Percentiles rank a stretch among this genome's conserved stretches.
Conservation (phyloP, 306 rosid species). For the Dalbergia cultrata region DNA sequence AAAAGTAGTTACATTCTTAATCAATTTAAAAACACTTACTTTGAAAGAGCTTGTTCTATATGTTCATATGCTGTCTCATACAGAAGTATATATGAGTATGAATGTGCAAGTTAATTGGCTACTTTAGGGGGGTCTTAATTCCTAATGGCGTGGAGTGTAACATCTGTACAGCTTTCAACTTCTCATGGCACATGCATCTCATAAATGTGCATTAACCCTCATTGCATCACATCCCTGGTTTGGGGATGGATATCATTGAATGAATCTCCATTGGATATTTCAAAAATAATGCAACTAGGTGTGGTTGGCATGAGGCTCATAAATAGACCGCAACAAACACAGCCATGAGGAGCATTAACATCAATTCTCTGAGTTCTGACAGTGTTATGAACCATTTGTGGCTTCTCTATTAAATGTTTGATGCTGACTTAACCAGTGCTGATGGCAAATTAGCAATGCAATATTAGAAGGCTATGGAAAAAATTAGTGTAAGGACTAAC, state of each 20-base stretch:
- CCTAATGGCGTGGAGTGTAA: conserved; percentile 34
- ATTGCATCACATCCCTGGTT: conserved; percentile 30
- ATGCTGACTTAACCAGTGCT: conserved; percentile 21
- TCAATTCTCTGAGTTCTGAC: conserved; percentile 45
- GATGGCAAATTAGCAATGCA: conserved; percentile 32
- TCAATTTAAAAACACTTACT: too few species aligned
- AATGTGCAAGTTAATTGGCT: conserved; percentile 16
- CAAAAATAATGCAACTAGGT: conserved; percentile 31
- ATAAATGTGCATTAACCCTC: conserved; percentile 59
- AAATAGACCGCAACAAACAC: conserved; percentile 19
- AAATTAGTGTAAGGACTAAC: background rate
- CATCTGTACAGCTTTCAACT: conserved; percentile 56
- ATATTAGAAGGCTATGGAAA: conserved; percentile 10
- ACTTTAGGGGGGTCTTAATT: conserved; percentile 38
- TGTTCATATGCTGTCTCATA: too few species aligned
- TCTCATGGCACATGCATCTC: conserved; percentile 68
- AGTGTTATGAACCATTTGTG: conserved; percentile 21
- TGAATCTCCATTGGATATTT: conserved; percentile 36
- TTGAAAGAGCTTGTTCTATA: too few species aligned
- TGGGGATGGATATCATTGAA: conserved; percentile 42
- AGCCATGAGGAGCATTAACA: conserved; percentile 32
- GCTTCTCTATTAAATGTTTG: conserved; percentile 41
- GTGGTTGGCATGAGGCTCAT: conserved; percentile 49
- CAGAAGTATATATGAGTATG: background rate
- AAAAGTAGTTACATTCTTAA: background rate